A percentile compares a stretch with the other conserved stretches of the same genome.
These are phyloP conservation scores for Ceratocystis lukuohia DNA, from an alignment of 2,329 filamentous ascomycete species.

Conservation along the genomic window DNA sequence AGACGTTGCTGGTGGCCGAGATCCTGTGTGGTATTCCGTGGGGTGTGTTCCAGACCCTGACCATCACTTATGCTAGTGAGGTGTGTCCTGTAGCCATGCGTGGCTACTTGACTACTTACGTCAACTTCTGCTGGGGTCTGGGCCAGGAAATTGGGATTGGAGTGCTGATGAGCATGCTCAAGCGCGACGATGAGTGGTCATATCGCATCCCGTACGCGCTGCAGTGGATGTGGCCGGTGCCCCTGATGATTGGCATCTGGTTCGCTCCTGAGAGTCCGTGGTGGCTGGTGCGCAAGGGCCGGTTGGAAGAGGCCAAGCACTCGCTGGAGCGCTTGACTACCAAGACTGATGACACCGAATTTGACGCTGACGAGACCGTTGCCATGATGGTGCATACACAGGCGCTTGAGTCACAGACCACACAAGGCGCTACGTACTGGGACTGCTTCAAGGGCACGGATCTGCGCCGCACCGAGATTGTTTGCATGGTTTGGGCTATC, in stretches of 20 bases:
- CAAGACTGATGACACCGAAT: conserved; percentile 49
- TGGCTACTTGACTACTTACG: conserved; percentile 59
- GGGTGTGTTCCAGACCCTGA: conserved; percentile 46
- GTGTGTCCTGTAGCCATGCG: conserved; percentile 60
- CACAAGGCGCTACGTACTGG: conserved; percentile 56
- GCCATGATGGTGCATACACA: conserved; percentile 91
- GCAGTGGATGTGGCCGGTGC: conserved; percentile 67
- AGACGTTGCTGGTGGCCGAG: conserved; percentile 46
- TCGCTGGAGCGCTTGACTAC: conserved; percentile 54
- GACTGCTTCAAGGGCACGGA: conserved; percentile 78
- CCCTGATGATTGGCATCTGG: conserved; percentile 50
- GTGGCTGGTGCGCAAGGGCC: conserved; percentile 60
- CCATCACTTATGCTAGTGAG: conserved; percentile 55
- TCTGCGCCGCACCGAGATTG: conserved; percentile 60
- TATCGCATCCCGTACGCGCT: conserved; percentile 58
- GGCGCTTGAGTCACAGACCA: conserved; percentile 63
- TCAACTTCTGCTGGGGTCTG: conserved; percentile 68
- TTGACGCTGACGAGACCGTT: conserved; percentile 71
- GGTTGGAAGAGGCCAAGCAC: conserved; percentile 50
- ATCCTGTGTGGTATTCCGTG: conserved; percentile 51
- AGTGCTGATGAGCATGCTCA: conserved; percentile 56
- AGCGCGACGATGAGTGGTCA: conserved; percentile 52
- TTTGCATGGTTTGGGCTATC: conserved; percentile 51
- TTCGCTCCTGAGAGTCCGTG: conserved; percentile 60
- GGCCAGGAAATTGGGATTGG: conserved; percentile 61